Evolutionary conservation across 352 stramenopile species (phyloP), one percentile per base, ranked within the genome.

Genomic region (Pseudoperonospora humuli): DNA sequence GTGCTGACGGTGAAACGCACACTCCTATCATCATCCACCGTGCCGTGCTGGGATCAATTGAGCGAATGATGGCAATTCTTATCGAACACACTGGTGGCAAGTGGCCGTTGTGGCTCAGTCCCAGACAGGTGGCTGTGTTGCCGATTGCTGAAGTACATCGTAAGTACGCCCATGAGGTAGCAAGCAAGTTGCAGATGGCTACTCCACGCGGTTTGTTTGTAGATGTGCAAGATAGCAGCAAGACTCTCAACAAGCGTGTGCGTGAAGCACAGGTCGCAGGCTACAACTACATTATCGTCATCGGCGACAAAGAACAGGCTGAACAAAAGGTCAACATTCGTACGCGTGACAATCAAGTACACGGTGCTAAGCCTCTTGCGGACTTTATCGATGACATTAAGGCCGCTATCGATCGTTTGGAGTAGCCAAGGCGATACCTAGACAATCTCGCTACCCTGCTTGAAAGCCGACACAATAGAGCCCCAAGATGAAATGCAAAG

Each of bases 41-140:
- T 32, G 95, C 95, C 1, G 96, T 99, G 31, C 95, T 98, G 49
- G 95, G 95, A 35, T 98, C 92, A 15, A 84, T 99, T 43, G 95
- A 99, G 73, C 86, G 95, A 34, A 98, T 99, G 78, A 98, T 99
- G 79, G 95, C 93, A 38, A 97, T 99, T 40, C 64, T 99, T 17
- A 95, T 98, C 47, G 95, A 99, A 64, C 96, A 98, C 62, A 97
- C 84, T 41, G 85, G 82, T 28, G 95, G 95, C 42, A 96, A 98
- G 54, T 97, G 96, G 67, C 95, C 95, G 15, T 66, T 98, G n/a
- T 99, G 95, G 95, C 72, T 99, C 24, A 85, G 63, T 27, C 81
- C 81, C 27, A 76, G 81, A 40, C 81, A 93, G 37, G 70, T 91
- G 20, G 75, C 76, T 0, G 73, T 93, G 13, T 21, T 93, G 11